Conservation (phyloP, 108 stramenopile species). For the Stephanodiscus minutulus region DNA sequence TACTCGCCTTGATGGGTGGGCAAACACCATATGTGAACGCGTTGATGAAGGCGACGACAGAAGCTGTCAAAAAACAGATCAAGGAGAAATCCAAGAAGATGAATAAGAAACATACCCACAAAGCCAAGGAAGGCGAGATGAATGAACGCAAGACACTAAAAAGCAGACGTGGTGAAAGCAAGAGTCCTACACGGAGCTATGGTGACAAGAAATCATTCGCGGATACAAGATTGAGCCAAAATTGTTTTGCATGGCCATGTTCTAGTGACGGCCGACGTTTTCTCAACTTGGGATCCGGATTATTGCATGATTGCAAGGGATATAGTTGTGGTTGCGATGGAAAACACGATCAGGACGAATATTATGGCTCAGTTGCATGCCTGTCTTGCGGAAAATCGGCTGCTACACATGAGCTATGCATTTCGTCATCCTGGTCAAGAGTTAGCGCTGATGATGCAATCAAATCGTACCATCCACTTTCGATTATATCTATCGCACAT, state of each 20-base stretch:
- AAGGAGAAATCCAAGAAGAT: not conserved
- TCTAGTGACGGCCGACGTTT: slow-evolving; percentile 1
- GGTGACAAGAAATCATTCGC: slow-evolving; percentile 18
- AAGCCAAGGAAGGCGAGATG: not conserved
- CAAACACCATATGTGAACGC: not conserved
- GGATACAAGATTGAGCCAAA: slow-evolving; percentile 33
- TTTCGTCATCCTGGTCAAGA: slow-evolving; percentile 14
- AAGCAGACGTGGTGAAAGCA: too few relatives aligned
- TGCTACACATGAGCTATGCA: slow-evolving; percentile 28
- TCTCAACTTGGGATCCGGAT: slow-evolving; percentile 28
- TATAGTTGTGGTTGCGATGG: slow-evolving; percentile 8
- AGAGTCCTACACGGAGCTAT: not conserved
- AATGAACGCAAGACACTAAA: not conserved
- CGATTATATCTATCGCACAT: slow-evolving; percentile 22
- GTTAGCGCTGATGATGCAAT: not conserved
- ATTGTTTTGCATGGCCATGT: slow-evolving; percentile 36
- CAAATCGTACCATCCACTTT: not conserved
- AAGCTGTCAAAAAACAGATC: slow-evolving; percentile 3
- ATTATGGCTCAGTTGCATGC: slow-evolving; percentile 27
- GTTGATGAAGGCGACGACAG: not conserved
- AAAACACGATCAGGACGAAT: not conserved
- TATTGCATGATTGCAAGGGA: slow-evolving; percentile 35
- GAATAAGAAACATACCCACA: not conserved
- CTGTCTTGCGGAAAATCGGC: slow-evolving; percentile 31
- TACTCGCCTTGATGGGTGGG: slow-evolving; percentile 32